Evolutionary conservation across 2,329 filamentous ascomycete species (phyloP).

Genomic region (Colletotrichum gloeosporioides): DNA sequence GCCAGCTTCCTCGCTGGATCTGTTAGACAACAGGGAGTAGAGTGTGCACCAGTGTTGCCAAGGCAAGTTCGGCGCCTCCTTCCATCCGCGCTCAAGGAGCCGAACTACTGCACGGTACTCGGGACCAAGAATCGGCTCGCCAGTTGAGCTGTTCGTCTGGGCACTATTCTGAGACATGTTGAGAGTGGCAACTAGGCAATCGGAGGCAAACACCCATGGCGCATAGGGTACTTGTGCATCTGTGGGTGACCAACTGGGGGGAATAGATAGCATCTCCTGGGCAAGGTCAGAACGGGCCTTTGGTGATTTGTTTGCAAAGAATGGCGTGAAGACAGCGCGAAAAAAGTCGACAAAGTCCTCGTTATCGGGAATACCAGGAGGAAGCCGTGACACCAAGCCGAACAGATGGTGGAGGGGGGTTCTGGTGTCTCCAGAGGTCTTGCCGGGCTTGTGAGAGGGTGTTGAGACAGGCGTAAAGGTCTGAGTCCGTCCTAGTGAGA

Average conservation of each 20-base stretch:
- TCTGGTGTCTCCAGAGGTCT: constrained; percentile 54
- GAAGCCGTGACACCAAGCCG: constrained; percentile 59
- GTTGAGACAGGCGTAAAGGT: constrained; percentile 68
- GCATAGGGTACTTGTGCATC: constrained; percentile 52
- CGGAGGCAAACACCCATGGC: constrained; percentile 56
- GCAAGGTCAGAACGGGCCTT: constrained; percentile 51
- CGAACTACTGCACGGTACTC: constrained; percentile 74
- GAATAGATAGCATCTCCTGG: constrained; percentile 55
- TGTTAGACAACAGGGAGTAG: constrained; percentile 60
- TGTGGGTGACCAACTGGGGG: constrained; percentile 39
- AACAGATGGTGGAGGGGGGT: constrained; percentile 72
- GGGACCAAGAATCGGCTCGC: constrained; percentile 60
- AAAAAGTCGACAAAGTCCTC: constrained; percentile 52
- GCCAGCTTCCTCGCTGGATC: constrained; percentile 67
- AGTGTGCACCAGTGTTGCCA: constrained; percentile 57
- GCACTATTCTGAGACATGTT: constrained; percentile 44
- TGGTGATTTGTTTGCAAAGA: constrained; percentile 55
- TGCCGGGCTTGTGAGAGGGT: constrained; percentile 66
- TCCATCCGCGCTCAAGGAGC: constrained; percentile 69
- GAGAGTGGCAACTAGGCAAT: constrained; percentile 24
- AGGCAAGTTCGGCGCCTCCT: constrained; percentile 52
- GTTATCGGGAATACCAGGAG: constrained; percentile 52
- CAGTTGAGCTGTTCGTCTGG: constrained; percentile 42
- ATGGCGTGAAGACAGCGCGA: constrained; percentile 60
- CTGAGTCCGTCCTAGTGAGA: constrained; percentile 56